Conservation (phyloP, 2,329 filamentous ascomycete species). For the Trichoderma lentiforme region DNA sequence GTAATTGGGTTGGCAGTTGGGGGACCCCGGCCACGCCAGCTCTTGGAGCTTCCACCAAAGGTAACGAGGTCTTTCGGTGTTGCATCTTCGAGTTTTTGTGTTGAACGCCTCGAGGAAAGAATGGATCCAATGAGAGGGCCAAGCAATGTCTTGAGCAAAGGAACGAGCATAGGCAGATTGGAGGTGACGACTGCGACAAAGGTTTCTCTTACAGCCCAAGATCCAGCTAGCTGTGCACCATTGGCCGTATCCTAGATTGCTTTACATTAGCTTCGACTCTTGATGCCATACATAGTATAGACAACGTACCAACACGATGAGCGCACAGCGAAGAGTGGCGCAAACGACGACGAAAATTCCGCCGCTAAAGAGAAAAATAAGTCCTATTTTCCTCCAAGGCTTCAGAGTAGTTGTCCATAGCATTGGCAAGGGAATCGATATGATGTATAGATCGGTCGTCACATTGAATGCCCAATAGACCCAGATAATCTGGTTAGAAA, state of each 20-base stretch:
- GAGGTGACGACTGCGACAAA: constrained; percentile 44
- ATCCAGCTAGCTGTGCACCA: constrained; percentile 39
- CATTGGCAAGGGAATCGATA: constrained; percentile 56
- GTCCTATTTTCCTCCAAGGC: constrained; percentile 36
- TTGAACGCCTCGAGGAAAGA: constrained; percentile 23
- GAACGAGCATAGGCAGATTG: constrained; percentile 45
- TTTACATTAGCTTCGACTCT: neutral
- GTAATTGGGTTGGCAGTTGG: constrained; percentile 21
- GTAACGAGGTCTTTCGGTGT: constrained; percentile 23
- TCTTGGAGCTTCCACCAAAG: constrained; percentile 22
- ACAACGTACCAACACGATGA: constrained; percentile 29
- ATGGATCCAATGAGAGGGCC: constrained; percentile 26
- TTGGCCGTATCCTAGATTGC: constrained; percentile 37
- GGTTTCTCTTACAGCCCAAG: constrained; percentile 43
- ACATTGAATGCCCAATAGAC: constrained; percentile 52
- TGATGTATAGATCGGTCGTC: constrained; percentile 55
- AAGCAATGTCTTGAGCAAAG: constrained; percentile 40
- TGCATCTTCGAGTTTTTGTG: constrained; percentile 21
- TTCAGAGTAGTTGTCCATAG: constrained; percentile 38
- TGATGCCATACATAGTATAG: neutral
- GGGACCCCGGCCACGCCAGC: constrained; percentile 18
- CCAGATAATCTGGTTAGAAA: constrained; percentile 50
- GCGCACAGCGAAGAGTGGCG: constrained; percentile 35
- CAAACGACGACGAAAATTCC: constrained; percentile 41
- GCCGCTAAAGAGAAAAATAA: constrained; percentile 39